A percentile compares a stretch with the other conserved stretches of the same genome.
Evolutionary conservation across 371 early-diverging fungal genomes (phyloP).

Genomic region (Vairimorpha necatrix): DNA sequence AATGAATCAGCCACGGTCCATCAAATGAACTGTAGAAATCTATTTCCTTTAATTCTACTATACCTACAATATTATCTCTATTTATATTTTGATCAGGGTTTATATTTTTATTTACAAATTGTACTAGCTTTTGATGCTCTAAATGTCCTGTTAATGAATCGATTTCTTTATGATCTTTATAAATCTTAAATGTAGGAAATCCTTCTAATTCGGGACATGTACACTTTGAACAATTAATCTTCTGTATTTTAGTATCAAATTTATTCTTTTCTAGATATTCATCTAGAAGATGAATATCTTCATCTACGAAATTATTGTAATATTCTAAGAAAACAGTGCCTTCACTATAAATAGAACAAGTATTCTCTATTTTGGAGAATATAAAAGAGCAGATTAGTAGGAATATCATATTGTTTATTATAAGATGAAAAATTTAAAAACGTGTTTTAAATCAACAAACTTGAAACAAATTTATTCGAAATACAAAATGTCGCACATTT

Average conservation of each 20-base stretch:
- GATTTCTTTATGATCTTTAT: conserved; percentile 47
- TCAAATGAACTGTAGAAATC: conserved; percentile 64
- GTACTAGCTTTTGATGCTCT: conserved; percentile 28
- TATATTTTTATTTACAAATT: conserved; percentile 38
- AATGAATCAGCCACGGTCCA: conserved; percentile 65
- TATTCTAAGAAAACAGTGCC: conserved; percentile 29
- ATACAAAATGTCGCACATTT: no score
- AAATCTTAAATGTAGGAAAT: conserved; percentile 62
- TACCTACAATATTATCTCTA: conserved; percentile 12
- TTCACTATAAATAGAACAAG: conserved; percentile 1
- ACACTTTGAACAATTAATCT: conserved; percentile 60
- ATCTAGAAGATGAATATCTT: conserved; percentile 56
- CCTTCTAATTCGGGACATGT: conserved; percentile 36
- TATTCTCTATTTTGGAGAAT: no score
- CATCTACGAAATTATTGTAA: conserved; percentile 36
- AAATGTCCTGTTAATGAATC: conserved; percentile 41
- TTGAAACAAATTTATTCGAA: no score
- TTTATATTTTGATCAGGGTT: conserved; percentile 43
- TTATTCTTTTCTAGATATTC: conserved; percentile 38
- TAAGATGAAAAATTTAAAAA: no score
- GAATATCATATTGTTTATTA: no score
- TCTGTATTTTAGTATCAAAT: conserved; percentile 40
- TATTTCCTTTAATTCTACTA: conserved; percentile 41
- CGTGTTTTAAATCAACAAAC: no score
- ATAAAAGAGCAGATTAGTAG: no score